A percentile compares a stretch with the other conserved stretches of the same genome.
These are phyloP conservation scores for Echinochloa phyllopogon DNA, from an alignment of 176 grass and related monocot genomes.

Conservation along the genomic window DNA sequence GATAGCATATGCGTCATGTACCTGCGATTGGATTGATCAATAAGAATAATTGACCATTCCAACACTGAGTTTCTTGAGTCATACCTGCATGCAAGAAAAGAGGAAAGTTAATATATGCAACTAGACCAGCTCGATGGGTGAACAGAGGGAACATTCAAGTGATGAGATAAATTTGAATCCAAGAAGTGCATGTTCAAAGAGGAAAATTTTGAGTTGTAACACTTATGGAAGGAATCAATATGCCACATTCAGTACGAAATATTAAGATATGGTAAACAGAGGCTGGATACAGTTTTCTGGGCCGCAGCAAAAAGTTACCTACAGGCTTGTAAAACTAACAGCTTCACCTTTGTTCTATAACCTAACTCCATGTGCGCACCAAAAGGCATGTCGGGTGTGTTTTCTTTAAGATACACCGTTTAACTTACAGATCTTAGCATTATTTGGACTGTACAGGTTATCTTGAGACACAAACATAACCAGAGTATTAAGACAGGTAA, in stretches of 20 bases:
- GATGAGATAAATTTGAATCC: slow-evolving; percentile 1
- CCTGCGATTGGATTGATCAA: slow-evolving; percentile 86
- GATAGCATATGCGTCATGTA: slow-evolving; percentile 35
- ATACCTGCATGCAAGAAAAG: slow-evolving; percentile 59
- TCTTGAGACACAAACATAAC: not conserved
- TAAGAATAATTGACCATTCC: slow-evolving; percentile 87
- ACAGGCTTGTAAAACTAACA: not conserved
- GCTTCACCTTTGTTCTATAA: not conserved
- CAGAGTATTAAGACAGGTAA: slow-evolving; percentile 39
- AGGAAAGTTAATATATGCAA: slow-evolving; percentile 23
- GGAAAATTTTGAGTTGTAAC: not conserved
- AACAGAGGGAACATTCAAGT: not conserved
- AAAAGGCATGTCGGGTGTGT: not conserved
- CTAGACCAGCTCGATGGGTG: not conserved
- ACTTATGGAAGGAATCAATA: not conserved
- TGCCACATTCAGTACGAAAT: not conserved
- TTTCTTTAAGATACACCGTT: not conserved
- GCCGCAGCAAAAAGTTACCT: not conserved
- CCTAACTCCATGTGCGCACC: not conserved
- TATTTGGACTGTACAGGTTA: not conserved
- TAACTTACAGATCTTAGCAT: slow-evolving; percentile 1
- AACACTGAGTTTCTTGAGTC: slow-evolving; percentile 76
- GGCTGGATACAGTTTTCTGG: not conserved
- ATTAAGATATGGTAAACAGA: not conserved
- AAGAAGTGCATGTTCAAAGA: not conserved